Evolutionary conservation across 192 early-diverging fungal genomes (phyloP).

Genomic region (Umbelopsis vinacea): DNA sequence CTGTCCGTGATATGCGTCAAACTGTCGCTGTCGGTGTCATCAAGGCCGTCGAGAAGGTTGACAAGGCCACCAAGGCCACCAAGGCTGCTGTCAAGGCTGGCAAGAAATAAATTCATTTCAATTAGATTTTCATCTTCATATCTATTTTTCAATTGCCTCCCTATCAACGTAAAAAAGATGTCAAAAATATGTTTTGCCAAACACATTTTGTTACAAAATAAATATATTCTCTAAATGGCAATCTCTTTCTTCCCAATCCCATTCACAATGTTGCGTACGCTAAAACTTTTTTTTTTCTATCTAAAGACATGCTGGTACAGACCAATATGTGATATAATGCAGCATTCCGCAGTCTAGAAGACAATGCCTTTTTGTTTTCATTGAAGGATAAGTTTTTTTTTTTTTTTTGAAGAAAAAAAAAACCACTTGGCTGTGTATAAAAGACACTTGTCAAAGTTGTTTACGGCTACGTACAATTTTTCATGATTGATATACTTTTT

Average conservation of each 20-base stretch:
- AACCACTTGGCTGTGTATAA: no score
- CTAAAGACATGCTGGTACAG: no score
- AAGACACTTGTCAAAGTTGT: no score
- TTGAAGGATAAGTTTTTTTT: no score
- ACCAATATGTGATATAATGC: neutral
- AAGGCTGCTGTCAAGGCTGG: conserved; percentile 76
- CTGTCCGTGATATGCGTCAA: conserved; percentile 97
- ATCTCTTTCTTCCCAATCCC: neutral
- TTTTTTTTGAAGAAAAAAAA: no score
- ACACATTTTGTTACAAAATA: conserved; percentile 22
- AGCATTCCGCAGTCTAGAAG: no score
- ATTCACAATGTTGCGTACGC: neutral
- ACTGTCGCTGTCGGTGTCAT: conserved; percentile 98
- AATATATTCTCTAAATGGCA: conserved; percentile 12
- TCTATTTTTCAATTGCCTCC: conserved; percentile 20
- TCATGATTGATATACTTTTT: conserved; percentile 12
- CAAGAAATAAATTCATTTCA: conserved; percentile 71
- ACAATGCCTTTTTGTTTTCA: no score
- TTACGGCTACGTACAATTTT: neutral
- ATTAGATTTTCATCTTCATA: conserved; percentile 5
- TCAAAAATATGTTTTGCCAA: conserved; percentile 23
- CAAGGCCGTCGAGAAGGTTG: conserved; percentile 87
- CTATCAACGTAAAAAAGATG: neutral
- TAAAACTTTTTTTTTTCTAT: no score
- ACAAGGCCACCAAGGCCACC: conserved; percentile 76